Percentiles rank a stretch among this genome's conserved stretches.
These are phyloP conservation scores for Lindgomyces ingoldianus DNA, from an alignment of 495 filamentous ascomycete genomes.

Conservation along the genomic window DNA sequence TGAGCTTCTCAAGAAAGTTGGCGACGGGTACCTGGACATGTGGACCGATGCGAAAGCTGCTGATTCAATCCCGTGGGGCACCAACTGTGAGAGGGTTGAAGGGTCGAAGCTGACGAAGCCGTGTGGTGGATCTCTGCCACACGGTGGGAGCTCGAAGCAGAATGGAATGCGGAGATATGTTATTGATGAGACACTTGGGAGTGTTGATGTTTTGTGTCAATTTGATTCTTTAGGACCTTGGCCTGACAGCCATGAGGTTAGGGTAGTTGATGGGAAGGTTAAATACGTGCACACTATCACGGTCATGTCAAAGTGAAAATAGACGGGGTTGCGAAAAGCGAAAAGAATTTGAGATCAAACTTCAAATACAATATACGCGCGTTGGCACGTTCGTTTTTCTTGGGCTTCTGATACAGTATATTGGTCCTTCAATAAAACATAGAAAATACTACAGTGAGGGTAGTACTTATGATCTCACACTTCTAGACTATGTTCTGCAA, in stretches of 20 bases:
- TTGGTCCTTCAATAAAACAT: too few relatives aligned
- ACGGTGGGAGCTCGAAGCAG: slow-evolving; percentile 44
- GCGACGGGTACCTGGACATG: slow-evolving; percentile 54
- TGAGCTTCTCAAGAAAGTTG: slow-evolving; percentile 48
- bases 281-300: slow-evolving; percentile 48
- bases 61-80: slow-evolving; percentile 51
- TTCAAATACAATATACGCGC: too few relatives aligned
- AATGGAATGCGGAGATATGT: slow-evolving; percentile 53
- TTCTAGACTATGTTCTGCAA: too few relatives aligned
- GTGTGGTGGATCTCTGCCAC: slow-evolving; percentile 47
- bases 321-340: too few relatives aligned
- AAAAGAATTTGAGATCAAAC: too few relatives aligned
- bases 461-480: too few relatives aligned
- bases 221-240: slow-evolving; percentile 50
- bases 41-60: slow-evolving; percentile 52
- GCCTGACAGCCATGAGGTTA: slow-evolving; percentile 53
- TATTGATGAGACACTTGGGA: slow-evolving; percentile 53
- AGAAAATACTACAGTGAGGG: too few relatives aligned
- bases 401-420: too few relatives aligned
- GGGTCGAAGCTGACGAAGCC: slow-evolving; percentile 47
- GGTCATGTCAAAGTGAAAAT: too few relatives aligned
- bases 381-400: too few relatives aligned
- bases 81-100: slow-evolving; percentile 52
- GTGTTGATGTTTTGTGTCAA: slow-evolving; percentile 51
- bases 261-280: slow-evolving; percentile 49